Evolutionary conservation across 192 early-diverging fungal genomes (phyloP), one percentile per base, ranked within the genome.

Genomic region (Rhizoclosmatium sp.): DNA sequence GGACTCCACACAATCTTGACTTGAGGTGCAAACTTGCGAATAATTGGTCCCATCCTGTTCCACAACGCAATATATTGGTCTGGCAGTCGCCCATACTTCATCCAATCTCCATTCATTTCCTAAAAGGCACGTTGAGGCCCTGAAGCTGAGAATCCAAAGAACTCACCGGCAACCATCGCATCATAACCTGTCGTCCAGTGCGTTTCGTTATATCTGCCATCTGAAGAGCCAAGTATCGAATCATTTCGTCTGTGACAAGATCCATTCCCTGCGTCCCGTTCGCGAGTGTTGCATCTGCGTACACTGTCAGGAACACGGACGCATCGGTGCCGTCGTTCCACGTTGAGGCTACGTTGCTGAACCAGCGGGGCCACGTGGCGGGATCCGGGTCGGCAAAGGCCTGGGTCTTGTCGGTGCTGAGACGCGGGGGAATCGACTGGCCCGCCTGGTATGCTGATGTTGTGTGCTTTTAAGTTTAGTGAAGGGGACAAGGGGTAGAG

Each of bases 1-100:
- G 75, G 75, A 14, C 42, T n/a, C 75, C 75, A 76, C 10, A 76
- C 75, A 47, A 76, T 65, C 5, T 46, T 12, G 12, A 67, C 48
- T 51, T 67, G n/a, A 0, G 75, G 75, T 31, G 39, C 16, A 9
- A 39, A 2, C 23, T 67, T 9, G 39, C 64, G 64, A 61, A 76
- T 48, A 47, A 76, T 66, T 39, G 75, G 14, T 14, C 48, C 64
- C 75, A 76, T 76, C 19, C 75, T 21, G 19, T 59, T 65, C 75
- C 75, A 76, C 5, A 67, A 14, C 47, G 46, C 42, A 4, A 59
- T 47, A 46, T 67, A 76, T 12, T 47, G 10, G 16, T 47, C 48
- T 4, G 46, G 46, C 41, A 12, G 61, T 1, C 19, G 19, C 1
- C 75, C 75, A 47, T 76, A 75, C 5, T 42, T 16, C 72, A 75